Evolutionary conservation across 139 green algal genomes (phyloP), one percentile per base, ranked within the genome.

Genomic region (Zygnema circumcarinatum): DNA sequence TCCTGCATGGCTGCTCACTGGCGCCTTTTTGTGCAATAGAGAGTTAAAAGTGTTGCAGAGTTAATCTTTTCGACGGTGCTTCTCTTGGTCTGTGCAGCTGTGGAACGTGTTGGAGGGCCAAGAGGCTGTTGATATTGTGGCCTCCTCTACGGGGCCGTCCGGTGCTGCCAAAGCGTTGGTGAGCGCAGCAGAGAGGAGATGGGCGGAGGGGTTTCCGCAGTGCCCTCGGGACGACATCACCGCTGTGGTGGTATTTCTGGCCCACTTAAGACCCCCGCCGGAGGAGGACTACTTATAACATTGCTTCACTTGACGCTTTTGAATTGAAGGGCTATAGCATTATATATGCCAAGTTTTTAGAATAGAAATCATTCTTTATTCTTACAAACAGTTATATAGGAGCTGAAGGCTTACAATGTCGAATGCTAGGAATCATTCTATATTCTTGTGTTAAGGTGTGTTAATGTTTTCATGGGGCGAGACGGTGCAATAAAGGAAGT

Each of bases 21-120:
- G n/a, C n/a, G n/a, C n/a, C n/a, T n/a, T n/a, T n/a, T n/a, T n/a
- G n/a, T n/a, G n/a, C n/a, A n/a, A n/a, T n/a, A n/a, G n/a, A n/a
- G n/a, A n/a, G n/a, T n/a, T n/a, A n/a, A n/a, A n/a, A n/a, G n/a
- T n/a, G n/a, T n/a, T n/a, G n/a, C n/a, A n/a, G n/a, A n/a, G n/a
- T n/a, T n/a, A n/a, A n/a, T n/a, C 47, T 62, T 62, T 62, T 62
- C 31, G 75, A 3, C 32, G 32, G 35, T 83, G 32, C 32, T 52
- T 52, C 3, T 54, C 2, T 52, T 52, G 22, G 22, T 83, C 21
- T 11, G 33, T 33, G 33, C 75, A 83, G 75, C 3, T 83, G 3
- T 83, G 75, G 75, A 29, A 83, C 7, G 75, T 83, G 32, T 21
- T 83, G 75, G 32, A 39, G 2, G 2, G 53, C 7, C 75, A 83